A percentile compares a stretch with the other conserved stretches of the same genome.
Evolutionary conservation across 2,329 filamentous ascomycete genomes (phyloP).

Genomic region (Blumeria graminis): DNA sequence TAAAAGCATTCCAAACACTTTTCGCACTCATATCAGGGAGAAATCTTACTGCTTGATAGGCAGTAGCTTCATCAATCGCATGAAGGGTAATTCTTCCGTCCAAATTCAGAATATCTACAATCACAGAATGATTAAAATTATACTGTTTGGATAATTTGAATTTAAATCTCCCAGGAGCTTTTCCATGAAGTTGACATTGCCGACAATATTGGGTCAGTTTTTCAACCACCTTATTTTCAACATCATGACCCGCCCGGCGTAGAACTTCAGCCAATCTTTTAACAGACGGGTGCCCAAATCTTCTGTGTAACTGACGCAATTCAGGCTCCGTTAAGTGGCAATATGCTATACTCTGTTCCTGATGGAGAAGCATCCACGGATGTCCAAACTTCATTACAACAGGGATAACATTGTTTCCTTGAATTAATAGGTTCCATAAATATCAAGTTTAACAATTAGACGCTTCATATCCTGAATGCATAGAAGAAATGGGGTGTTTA

Average conservation of each 20-base stretch:
- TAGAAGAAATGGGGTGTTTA: neutral
- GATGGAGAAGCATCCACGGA: neutral
- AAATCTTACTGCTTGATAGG: conserved; percentile 2
- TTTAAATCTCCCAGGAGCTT: conserved; percentile 1
- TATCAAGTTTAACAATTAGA: neutral
- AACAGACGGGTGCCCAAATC: neutral
- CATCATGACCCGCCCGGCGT: neutral
- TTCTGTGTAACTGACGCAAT: neutral
- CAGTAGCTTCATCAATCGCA: conserved; percentile 1
- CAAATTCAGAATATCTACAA: conserved; percentile 3
- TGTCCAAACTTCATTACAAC: conserved; percentile 1
- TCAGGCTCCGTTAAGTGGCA: neutral
- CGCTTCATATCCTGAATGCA: conserved; percentile 1
- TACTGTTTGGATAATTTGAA: neutral
- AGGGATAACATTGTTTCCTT: neutral
- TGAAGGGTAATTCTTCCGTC: neutral
- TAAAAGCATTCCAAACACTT: neutral
- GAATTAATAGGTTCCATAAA: neutral
- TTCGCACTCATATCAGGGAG: neutral
- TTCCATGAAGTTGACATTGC: neutral
- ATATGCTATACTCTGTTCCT: neutral
- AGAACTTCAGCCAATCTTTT: neutral
- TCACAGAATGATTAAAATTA: conserved; percentile 2
- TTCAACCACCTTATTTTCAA: neutral
- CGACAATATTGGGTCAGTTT: neutral